Evolutionary conservation across 208 protist genomes (phyloP).

Genomic region (Trypanosoma cruzi): DNA sequence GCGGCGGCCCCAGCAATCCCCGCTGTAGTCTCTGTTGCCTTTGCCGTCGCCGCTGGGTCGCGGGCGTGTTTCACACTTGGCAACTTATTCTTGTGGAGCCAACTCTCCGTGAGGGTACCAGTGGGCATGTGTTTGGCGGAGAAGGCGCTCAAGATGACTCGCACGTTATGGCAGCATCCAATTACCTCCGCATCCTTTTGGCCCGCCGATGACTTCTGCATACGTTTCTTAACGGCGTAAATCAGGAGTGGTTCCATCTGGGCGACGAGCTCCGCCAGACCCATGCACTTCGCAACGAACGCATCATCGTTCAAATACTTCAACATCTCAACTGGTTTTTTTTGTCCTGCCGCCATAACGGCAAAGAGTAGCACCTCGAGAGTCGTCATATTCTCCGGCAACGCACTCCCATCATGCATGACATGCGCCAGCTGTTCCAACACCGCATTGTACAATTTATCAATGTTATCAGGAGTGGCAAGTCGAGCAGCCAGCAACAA

Average conservation of each 20-base stretch:
- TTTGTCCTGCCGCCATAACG: slow-evolving; percentile 48
- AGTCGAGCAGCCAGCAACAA: slow-evolving; percentile 54
- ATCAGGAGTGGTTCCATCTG: slow-evolving; percentile 32
- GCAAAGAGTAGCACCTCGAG: slow-evolving; percentile 79
- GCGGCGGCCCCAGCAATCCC: not conserved
- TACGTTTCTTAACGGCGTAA: slow-evolving; percentile 53
- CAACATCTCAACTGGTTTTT: slow-evolving; percentile 58
- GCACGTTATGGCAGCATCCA: slow-evolving; percentile 65
- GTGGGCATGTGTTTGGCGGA: slow-evolving; percentile 68
- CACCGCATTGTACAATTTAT: slow-evolving; percentile 55
- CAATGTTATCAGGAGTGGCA: slow-evolving; percentile 50
- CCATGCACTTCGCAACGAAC: slow-evolving; percentile 46
- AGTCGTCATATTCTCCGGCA: slow-evolving; percentile 58
- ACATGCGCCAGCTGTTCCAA: slow-evolving; percentile 31
- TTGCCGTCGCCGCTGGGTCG: slow-evolving; percentile 21
- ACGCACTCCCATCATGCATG: slow-evolving; percentile 21
- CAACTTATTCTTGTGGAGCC: slow-evolving; percentile 48
- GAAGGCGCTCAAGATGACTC: slow-evolving; percentile 53
- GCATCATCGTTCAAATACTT: slow-evolving; percentile 65
- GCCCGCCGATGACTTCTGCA: slow-evolving; percentile 36
- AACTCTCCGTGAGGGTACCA: slow-evolving; percentile 68
- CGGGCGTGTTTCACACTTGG: slow-evolving; percentile 50
- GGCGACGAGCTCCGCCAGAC: slow-evolving; percentile 28
- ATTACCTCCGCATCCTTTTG: slow-evolving; percentile 51
- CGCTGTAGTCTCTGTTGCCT: not conserved